Evolutionary conservation across 2,329 filamentous ascomycete species (phyloP), one percentile per base, ranked within the genome.

Genomic region (Diaporthe amygdali): DNA sequence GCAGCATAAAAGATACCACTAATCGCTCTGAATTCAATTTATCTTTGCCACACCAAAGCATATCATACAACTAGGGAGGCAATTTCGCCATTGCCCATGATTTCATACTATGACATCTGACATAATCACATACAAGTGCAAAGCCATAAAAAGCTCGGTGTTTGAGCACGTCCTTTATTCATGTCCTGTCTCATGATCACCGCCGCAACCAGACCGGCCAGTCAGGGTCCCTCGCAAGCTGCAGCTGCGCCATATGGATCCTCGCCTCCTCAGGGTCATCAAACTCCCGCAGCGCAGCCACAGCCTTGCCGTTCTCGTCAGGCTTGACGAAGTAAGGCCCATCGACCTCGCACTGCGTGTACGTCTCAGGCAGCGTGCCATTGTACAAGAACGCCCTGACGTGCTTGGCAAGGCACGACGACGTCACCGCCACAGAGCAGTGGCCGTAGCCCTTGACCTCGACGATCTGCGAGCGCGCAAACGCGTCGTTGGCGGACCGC

Each of bases 371-470:
- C 52, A 85, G 41, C 3, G 76, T 81, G 1, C 84, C 84, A 12
- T 83, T 76, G 25, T 76, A 74, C 7, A 86, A 73, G 46, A 81
- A 85, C 0, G 73, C 77, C 0, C 82, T 76, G 1, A 84, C 77
- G 20, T 82, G 78, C 22, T 76, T 77, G 0, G 77, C 79, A 1
- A 81, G 49, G 49, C 84, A 85, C 3, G 74, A 68, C 0, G 84
- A 85, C 0, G 81, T 76, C 30, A 81, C 75, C 0, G 82, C 79
- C 4, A 82, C 63, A 0, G 82, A 82, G 66, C 82, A 84, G 67
- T 85, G 83, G 0, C 84, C 84, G 17, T 85, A 85, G 0, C 81
- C 84, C 64, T 81, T 76, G 47, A 85, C 78, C 67, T 84, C 81
- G 0, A 86, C 75, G 2, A 85, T 76, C 2, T 77, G 77, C 5